phyloP scores from a whole-genome alignment of 2,329 filamentous ascomycete genomes.

The Aureobasidium lini region DNA sequence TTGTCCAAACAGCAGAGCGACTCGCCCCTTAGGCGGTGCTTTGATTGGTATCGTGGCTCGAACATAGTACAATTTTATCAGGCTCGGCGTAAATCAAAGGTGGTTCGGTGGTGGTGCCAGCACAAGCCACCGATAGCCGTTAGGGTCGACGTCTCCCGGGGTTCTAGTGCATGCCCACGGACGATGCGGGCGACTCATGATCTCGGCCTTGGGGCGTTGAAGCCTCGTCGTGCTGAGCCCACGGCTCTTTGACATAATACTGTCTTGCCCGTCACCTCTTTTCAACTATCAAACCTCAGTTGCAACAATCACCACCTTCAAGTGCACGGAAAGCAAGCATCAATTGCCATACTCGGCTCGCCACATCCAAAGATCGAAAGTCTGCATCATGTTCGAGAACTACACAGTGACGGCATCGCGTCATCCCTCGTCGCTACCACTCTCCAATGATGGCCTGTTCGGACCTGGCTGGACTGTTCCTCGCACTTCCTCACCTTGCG shows the following conservation, averaged over 20 bases:
- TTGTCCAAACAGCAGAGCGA: not conserved
- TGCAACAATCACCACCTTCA: not conserved
- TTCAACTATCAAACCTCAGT: not conserved
- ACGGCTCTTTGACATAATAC: not conserved
- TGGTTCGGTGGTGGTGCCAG: constrained; percentile 4
- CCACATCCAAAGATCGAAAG: not conserved
- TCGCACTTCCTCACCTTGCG: constrained; percentile 23
- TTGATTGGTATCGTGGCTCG: not conserved
- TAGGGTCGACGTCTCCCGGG: not conserved
- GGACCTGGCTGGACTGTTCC: constrained; percentile 24
- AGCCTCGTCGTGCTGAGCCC: constrained; percentile 5
- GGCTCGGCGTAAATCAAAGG: not conserved
- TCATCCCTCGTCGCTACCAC: constrained; percentile 20
- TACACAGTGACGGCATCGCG: constrained; percentile 33
- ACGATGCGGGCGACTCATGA: constrained; percentile 9
- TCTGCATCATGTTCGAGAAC: constrained; percentile 29
- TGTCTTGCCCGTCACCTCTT: not conserved
- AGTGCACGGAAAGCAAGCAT: not conserved
- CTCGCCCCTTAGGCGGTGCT: not conserved
- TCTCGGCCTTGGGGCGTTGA: constrained; percentile 10
- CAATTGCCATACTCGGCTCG: not conserved
- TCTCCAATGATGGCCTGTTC: constrained; percentile 23
- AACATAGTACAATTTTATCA: not conserved
- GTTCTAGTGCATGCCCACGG: constrained; percentile 5
- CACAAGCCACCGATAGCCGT: constrained; percentile 1